Percentiles rank a stretch among this genome's conserved stretches.
Conservation (phyloP, 768 basidiomycete genomes). For the Lentinula sp. region DNA sequence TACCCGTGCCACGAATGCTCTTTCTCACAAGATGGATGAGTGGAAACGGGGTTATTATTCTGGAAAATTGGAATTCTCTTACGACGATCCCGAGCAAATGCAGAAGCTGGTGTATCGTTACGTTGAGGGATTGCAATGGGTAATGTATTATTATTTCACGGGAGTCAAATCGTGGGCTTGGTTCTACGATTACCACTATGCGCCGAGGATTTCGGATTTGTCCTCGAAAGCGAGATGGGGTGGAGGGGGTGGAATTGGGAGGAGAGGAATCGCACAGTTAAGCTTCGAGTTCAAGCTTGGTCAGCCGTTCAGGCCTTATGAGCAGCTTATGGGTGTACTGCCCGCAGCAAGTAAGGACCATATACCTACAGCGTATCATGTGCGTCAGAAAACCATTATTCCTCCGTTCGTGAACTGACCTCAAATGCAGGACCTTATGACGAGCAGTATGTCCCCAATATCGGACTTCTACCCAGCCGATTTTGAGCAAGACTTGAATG, state of each 20-base stretch:
- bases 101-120: constrained; percentile 72
- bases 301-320: constrained; percentile 84
- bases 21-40: constrained; percentile 82
- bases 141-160: constrained; percentile 97
- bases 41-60: constrained; percentile 92
- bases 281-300: constrained; percentile 84
- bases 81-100: constrained; percentile 62
- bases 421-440: constrained; percentile 77
- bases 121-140: constrained; percentile 95
- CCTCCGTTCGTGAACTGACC: background rate
- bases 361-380: constrained; percentile 82
- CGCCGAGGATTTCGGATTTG: constrained; percentile 91
- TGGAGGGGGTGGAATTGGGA: background rate
- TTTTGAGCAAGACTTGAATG: constrained; percentile 92
- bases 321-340: constrained; percentile 97
- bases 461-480: constrained; percentile 90
- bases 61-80: constrained; percentile 85
- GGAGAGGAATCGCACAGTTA: constrained; percentile 61
- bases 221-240: constrained; percentile 2
- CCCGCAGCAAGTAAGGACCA: constrained; percentile 87
- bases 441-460: constrained; percentile 76
- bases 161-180: constrained; percentile 98
- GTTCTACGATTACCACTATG: constrained; percentile 99
- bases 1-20: constrained; percentile 61
- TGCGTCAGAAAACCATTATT: constrained; percentile 24